Conservation (phyloP, 305 asterid species). For the Rubia peregrina region DNA sequence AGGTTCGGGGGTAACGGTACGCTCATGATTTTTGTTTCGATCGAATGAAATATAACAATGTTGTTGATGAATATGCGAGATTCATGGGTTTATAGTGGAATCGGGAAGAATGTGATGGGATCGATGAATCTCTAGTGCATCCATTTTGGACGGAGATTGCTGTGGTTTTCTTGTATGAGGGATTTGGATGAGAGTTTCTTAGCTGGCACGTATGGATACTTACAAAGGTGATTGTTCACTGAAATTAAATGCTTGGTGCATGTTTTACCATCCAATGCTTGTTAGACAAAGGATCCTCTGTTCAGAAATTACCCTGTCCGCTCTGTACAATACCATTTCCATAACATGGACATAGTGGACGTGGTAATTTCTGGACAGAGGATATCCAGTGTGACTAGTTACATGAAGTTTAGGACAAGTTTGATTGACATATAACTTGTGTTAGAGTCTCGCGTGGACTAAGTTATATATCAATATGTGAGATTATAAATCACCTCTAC, state of each 20-base stretch:
- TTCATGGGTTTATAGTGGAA: not conserved
- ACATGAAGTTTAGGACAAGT: not conserved
- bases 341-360: not conserved
- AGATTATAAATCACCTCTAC: too few species aligned
- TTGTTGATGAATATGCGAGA: not conserved
- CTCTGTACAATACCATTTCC: too few species aligned
- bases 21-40: conserved; percentile 2
- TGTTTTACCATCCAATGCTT: not conserved
- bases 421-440: not conserved
- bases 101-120: not conserved
- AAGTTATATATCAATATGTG: too few species aligned
- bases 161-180: not conserved
- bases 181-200: not conserved
- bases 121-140: not conserved
- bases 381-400: too few species aligned
- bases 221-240: conserved; percentile 3
- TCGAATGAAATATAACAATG: not conserved
- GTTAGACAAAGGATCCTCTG: not conserved
- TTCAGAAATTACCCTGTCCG: not conserved
- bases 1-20: conserved; percentile 36
- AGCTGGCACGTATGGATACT: not conserved
- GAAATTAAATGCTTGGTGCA: not conserved
- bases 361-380: not conserved
- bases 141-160: not conserved
- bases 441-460: too few species aligned